These are phyloP conservation scores for Evernia prunastri DNA, from an alignment of 495 filamentous ascomycete species.

Conservation along the genomic window DNA sequence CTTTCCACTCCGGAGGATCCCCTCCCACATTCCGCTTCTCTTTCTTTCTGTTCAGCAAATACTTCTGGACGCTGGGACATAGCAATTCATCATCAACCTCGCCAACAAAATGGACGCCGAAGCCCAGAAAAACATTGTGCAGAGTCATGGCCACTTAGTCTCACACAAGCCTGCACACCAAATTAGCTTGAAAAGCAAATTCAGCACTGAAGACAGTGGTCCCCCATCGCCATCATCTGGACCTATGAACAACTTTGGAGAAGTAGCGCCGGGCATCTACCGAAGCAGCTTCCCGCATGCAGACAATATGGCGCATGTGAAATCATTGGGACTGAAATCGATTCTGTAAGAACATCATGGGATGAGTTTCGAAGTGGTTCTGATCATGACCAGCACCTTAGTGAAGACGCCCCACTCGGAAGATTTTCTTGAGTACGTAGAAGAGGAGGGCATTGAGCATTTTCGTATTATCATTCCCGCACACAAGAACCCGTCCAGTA, in stretches of 20 bases:
- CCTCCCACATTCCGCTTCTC: not conserved
- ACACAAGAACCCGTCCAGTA: constrained; percentile 57
- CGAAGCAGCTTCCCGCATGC: constrained; percentile 66
- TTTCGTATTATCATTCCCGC: constrained; percentile 63
- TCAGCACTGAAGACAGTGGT: constrained; percentile 24
- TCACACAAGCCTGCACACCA: constrained; percentile 8
- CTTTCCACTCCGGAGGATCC: not conserved
- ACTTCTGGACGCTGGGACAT: not conserved
- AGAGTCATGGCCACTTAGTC: constrained; percentile 19
- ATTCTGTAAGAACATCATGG: constrained; percentile 53
- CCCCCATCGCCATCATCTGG: constrained; percentile 25
- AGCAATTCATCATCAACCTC: not conserved
- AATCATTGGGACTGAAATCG: constrained; percentile 59
- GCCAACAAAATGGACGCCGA: constrained; percentile 15
- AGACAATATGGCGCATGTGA: constrained; percentile 59
- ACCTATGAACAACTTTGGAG: constrained; percentile 59
- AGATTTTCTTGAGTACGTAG: constrained; percentile 54
- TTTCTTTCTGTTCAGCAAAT: not conserved
- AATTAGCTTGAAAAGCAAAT: constrained; percentile 10
- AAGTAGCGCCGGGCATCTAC: constrained; percentile 61
- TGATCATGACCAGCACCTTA: constrained; percentile 52
- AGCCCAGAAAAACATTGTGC: constrained; percentile 18
- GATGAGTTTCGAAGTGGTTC: not conserved
- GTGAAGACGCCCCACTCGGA: constrained; percentile 59
- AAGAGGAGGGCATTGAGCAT: constrained; percentile 57